phyloP scores from a whole-genome alignment of 345 rosid species.

The Euphorbia pulcherrima region DNA sequence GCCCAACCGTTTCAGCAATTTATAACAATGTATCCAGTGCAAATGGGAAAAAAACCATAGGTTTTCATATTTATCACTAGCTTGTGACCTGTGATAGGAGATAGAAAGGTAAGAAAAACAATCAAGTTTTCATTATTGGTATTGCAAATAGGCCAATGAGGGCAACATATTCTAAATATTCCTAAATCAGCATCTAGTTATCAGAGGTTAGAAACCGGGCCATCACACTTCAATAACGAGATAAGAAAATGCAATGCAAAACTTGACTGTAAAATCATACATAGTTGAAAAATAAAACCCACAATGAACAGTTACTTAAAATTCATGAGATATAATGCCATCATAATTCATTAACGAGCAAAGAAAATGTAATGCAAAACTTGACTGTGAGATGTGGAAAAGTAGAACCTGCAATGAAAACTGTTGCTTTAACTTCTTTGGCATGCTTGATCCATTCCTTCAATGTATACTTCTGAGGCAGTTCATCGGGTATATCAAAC shows the following conservation, averaged over 20 bases:
- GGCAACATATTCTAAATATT: neutral
- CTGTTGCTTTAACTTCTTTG: slow-evolving; percentile 62
- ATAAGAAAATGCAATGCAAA: slow-evolving; percentile 6
- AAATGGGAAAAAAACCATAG: neutral
- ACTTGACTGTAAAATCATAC: neutral
- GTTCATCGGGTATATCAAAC: slow-evolving; percentile 70
- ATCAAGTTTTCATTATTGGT: neutral
- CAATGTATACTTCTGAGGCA: slow-evolving; percentile 51
- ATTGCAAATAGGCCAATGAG: neutral
- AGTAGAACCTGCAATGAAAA: slow-evolving; percentile 77
- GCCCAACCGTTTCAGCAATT: neutral
- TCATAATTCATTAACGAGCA: neutral
- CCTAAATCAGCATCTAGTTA: neutral
- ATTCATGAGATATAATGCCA: slow-evolving; percentile 19
- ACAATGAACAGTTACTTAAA: slow-evolving; percentile 75
- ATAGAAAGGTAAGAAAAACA: neutral
- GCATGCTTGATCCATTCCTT: slow-evolving; percentile 76
- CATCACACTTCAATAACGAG: neutral
- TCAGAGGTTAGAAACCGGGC: neutral
- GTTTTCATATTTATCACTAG: neutral
- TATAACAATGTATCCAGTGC: neutral
- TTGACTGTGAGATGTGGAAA: slow-evolving; percentile 4
- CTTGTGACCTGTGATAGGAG: neutral
- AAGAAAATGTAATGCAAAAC: slow-evolving; percentile 7
- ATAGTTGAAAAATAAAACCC: slow-evolving; percentile 42